Conservation (phyloP, 805 yeast genomes). For the Lachancea quebecensis region DNA sequence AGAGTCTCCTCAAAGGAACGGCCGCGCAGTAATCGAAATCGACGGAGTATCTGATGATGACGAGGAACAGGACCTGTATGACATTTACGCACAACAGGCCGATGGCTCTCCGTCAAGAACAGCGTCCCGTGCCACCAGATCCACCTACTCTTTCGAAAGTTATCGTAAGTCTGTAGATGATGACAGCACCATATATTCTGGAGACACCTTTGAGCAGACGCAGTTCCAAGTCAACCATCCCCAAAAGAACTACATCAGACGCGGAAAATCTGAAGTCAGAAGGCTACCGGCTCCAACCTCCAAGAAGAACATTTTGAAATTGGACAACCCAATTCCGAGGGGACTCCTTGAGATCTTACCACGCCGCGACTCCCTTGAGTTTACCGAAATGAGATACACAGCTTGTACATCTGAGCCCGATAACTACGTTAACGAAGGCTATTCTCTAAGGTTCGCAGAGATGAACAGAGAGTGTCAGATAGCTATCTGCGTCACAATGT, state of each 20-base stretch:
- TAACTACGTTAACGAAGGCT: constrained; percentile 71
- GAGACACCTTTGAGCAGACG: constrained; percentile 32
- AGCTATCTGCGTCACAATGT: constrained; percentile 92
- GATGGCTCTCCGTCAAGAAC: constrained; percentile 16
- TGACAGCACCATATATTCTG: constrained; percentile 27
- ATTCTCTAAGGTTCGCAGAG: constrained; percentile 78
- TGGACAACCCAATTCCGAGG: constrained; percentile 92
- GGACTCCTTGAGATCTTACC: constrained; percentile 81
- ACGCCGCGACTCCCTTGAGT: constrained; percentile 83
- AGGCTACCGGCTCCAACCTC: constrained; percentile 65
- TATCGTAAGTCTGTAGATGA: constrained; percentile 47
- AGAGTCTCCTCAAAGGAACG: constrained; percentile 65
- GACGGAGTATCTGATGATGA: constrained; percentile 28
- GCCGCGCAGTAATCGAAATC: constrained; percentile 43
- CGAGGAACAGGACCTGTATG: constrained; percentile 15
- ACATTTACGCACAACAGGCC: constrained; percentile 3
- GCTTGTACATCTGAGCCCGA: constrained; percentile 95
- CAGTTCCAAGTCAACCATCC: constrained; percentile 33
- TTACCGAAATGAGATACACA: constrained; percentile 92
- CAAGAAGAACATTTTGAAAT: constrained; percentile 64
- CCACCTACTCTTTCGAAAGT: constrained; percentile 59
- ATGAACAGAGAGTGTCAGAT: constrained; percentile 87
- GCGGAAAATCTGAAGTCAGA: constrained; percentile 61
- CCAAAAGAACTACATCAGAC: constrained; percentile 32
- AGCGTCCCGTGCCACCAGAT: constrained; percentile 38